phyloP scores from a whole-genome alignment of 768 basidiomycete species.

The Calocybe cyanea region DNA sequence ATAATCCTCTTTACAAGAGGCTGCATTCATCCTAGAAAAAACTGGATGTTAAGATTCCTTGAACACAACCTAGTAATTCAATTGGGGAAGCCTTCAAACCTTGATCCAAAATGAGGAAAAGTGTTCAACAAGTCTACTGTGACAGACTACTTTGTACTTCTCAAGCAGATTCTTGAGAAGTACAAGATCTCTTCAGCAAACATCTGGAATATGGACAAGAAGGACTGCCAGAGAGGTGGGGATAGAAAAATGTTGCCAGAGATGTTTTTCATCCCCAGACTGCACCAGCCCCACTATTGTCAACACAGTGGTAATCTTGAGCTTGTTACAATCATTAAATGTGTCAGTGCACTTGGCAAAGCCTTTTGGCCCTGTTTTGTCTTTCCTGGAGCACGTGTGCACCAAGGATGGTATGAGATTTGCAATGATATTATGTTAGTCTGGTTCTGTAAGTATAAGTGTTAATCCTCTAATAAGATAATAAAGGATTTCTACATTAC shows the following conservation, averaged over 20 bases:
- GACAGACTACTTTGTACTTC: constrained; percentile 20
- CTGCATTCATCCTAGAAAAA: neutral
- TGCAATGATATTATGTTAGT: constrained; percentile 17
- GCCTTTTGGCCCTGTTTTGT: constrained; percentile 29
- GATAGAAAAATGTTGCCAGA: constrained; percentile 17
- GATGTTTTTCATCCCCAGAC: constrained; percentile 18
- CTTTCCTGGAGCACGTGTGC: constrained; percentile 25
- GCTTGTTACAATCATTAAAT: constrained; percentile 38
- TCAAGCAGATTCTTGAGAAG: constrained; percentile 15
- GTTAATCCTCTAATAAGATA: constrained; percentile 5
- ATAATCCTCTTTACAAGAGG: neutral
- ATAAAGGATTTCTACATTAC: constrained; percentile 22
- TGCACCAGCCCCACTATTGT: constrained; percentile 15
- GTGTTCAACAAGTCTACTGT: constrained; percentile 29
- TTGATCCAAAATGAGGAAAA: constrained; percentile 30
- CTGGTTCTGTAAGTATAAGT: neutral
- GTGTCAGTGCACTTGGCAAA: constrained; percentile 33
- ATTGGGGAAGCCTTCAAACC: constrained; percentile 9
- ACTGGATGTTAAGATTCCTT: neutral
- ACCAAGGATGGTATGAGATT: constrained; percentile 21
- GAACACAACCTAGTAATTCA: neutral
- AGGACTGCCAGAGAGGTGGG: constrained; percentile 29
- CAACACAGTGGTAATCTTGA: constrained; percentile 31
- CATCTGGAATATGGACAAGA: constrained; percentile 34
- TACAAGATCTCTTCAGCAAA: constrained; percentile 26